A percentile compares a stretch with the other conserved stretches of the same genome.
Evolutionary conservation across 2,329 filamentous ascomycete species (phyloP).

Genomic region (Aaosphaeria pasadenensis): DNA sequence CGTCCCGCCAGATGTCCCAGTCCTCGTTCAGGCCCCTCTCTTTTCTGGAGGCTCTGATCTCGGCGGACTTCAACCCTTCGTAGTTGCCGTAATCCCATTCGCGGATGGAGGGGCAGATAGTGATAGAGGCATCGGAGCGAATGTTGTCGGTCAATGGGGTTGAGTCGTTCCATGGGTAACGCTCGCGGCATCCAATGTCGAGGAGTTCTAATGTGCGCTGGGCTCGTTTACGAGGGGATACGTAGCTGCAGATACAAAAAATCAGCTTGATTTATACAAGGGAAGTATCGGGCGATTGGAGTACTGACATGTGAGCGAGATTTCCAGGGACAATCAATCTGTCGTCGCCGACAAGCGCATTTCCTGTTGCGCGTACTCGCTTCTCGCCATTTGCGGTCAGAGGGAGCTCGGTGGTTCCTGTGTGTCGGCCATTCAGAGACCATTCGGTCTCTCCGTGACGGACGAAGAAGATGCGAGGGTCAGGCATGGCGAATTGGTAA

Average conservation of each 20-base stretch:
- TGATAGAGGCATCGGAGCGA: constrained; percentile 42
- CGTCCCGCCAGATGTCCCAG: constrained; percentile 87
- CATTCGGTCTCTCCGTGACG: constrained; percentile 96
- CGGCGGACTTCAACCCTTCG: constrained; percentile 54
- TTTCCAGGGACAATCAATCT: constrained; percentile 80
- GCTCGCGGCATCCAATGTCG: constrained; percentile 65
- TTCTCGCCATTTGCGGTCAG: constrained; percentile 71
- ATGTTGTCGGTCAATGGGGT: constrained; percentile 13
- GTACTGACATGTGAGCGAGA: constrained; percentile 72
- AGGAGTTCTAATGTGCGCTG: constrained; percentile 89
- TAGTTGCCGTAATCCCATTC: constrained; percentile 66
- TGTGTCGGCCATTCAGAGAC: constrained; percentile 78
- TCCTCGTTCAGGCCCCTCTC: constrained; percentile 51
- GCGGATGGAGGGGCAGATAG: constrained; percentile 50
- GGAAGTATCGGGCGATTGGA: not conserved
- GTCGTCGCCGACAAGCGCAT: constrained; percentile 79
- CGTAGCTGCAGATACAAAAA: constrained; percentile 55
- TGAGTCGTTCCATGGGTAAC: constrained; percentile 64
- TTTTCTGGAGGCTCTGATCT: constrained; percentile 49
- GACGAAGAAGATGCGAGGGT: constrained; percentile 51
- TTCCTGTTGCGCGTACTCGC: constrained; percentile 63
- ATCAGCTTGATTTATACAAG: not conserved
- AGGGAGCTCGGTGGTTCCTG: constrained; percentile 80
- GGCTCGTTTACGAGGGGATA: constrained; percentile 80
- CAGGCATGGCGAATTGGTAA: constrained; percentile 30